Conservation (phyloP, 805 yeast species). For the Candida silvicultrix region DNA sequence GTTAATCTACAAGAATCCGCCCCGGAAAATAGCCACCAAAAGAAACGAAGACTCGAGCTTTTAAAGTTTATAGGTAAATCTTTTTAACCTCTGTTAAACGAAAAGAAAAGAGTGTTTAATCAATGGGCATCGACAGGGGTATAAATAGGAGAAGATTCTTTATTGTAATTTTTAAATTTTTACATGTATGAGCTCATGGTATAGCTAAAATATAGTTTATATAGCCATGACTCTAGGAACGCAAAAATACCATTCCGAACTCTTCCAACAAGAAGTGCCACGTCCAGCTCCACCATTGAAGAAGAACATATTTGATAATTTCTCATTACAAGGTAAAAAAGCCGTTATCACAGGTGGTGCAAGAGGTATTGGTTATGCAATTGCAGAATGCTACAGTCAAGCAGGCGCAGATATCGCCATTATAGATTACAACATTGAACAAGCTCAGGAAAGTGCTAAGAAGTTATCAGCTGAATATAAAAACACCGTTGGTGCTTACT, state of each 20-base stretch:
- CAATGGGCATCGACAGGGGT: not conserved
- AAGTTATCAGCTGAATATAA: constrained; percentile 50
- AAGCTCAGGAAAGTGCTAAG: constrained; percentile 54
- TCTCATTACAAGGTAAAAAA: constrained; percentile 74
- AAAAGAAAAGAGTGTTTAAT: not conserved
- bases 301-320: constrained; percentile 54
- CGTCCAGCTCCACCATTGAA: constrained; percentile 45
- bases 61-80: too few relatives aligned
- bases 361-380: constrained; percentile 75
- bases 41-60: too few relatives aligned
- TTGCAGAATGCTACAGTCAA: constrained; percentile 78
- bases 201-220: too few relatives aligned
- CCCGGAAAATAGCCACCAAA: not conserved
- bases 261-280: constrained; percentile 36
- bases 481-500: constrained; percentile 51
- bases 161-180: too few relatives aligned
- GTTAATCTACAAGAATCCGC: not conserved
- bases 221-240: constrained; percentile 7
- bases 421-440: constrained; percentile 21
- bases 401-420: constrained; percentile 79
- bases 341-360: constrained; percentile 86
- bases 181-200: too few relatives aligned
- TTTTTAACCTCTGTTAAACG: too few relatives aligned
- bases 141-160: not conserved
- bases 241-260: constrained; percentile 19